A percentile compares a stretch with the other conserved stretches of the same genome.
Conservation (phyloP, 2,329 filamentous ascomycete genomes). For the Botrytis fragariae region DNA sequence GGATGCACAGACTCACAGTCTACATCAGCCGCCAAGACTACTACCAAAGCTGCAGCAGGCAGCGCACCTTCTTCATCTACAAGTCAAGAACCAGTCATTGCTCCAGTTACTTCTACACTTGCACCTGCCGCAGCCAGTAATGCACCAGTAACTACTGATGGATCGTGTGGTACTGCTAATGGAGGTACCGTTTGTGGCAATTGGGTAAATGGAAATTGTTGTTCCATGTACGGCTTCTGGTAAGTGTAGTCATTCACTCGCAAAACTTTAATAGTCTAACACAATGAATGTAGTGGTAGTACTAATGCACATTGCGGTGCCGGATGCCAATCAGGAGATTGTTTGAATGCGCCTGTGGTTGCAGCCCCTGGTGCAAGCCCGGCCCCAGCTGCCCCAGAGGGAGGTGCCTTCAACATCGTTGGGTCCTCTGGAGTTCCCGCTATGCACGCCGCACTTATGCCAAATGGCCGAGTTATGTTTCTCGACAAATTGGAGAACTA, state of each 20-base stretch:
- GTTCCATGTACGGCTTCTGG: conserved; percentile 58
- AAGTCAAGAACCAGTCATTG: conserved; percentile 33
- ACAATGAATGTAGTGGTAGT: conserved; percentile 35
- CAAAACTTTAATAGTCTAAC: conserved; percentile 21
- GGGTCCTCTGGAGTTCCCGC: conserved; percentile 59
- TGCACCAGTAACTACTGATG: conserved; percentile 47
- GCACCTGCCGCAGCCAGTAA: conserved; percentile 34
- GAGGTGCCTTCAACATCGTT: conserved; percentile 48
- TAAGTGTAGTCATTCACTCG: conserved; percentile 24
- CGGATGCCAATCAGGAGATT: conserved; percentile 56
- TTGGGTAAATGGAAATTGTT: conserved; percentile 53
- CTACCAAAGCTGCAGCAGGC: conserved; percentile 22
- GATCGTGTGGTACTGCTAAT: conserved; percentile 51
- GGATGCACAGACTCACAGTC: conserved; percentile 31
- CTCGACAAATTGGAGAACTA: conserved; percentile 64
- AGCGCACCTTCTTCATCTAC: conserved; percentile 19
- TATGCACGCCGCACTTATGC: conserved; percentile 60
- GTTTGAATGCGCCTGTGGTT: conserved; percentile 42
- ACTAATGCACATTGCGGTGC: conserved; percentile 52
- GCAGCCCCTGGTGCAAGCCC: conserved; percentile 39
- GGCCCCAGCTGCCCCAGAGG: conserved; percentile 46
- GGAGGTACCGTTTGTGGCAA: conserved; percentile 50
- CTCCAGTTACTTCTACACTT: conserved; percentile 27
- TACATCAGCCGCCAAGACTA: conserved; percentile 21
- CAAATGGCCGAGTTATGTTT: conserved; percentile 58